Base-by-base conservation (phyloP, 768 basidiomycete genomes). In the Ramaria rubella region DNA sequence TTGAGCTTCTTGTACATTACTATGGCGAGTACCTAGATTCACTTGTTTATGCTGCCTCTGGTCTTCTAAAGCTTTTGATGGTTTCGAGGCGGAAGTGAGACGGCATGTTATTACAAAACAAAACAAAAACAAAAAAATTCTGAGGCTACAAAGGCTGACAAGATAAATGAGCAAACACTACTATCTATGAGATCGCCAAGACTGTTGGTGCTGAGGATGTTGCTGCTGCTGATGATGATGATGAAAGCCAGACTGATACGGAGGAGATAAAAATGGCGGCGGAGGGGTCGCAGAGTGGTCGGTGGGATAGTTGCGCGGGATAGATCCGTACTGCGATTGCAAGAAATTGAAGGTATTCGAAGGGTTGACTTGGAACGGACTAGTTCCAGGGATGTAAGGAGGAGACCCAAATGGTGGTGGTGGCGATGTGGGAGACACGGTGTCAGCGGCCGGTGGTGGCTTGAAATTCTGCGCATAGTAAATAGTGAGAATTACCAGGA, bases 381-480 rank as follows among this genome's bases (percentile, higher is more conserved):
- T 21, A 44, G 23, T 38, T 21, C 33, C 33, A 29, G 58, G 31
- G 12, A 36, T 55, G 43, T 14, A 27, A 30, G 48, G 8, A 49
- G 26, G 43, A n/a, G 55, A 49, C 8, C 29, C 44, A 38, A 54
- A 53, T 27, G 49, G 12, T 46, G 55, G 27, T 12, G 54, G 45
- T 7, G 55, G 36, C 6, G 46, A 30, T 0, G 55, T 23, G 14
- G 55, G 21, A 30, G 31, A 23, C 14, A 19, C 30, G 5, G 58
- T 21, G 53, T 57, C 42, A 49, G 62, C 38, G 48, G 67, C 31
- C 17, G 65, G 61, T 15, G 80, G 80, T n/a, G 81, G 82, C 68
- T 78, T 83, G 74, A 78, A 83, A 58, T 78, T 76, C 81, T 83
- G 58, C 55, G 58, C 27, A n/a, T 23, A 2, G 31, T n/a, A 49